These are phyloP conservation scores for Globisporangium parvum DNA, from an alignment of 352 stramenopile species.

Conservation along the genomic window DNA sequence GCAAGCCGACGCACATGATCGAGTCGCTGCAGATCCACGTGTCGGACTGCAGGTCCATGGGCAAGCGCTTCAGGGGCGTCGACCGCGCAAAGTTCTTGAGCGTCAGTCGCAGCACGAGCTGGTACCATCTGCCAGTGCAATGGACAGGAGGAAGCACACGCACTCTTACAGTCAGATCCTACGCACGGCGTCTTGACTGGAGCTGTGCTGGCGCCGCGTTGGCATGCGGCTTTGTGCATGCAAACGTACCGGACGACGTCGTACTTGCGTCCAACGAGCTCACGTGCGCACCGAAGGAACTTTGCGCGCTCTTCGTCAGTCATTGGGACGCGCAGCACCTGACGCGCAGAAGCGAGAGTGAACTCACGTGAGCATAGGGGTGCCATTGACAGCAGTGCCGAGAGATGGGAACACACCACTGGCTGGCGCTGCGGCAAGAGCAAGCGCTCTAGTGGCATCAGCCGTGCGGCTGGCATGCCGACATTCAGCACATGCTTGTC, in stretches of 20 bases:
- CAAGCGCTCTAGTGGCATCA: constrained; percentile 60
- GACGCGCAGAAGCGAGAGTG: constrained; percentile 1
- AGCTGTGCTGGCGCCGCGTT: too few species aligned
- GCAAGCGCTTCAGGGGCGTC: constrained; percentile 37
- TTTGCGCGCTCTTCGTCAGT: constrained; percentile 29
- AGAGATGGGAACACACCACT: too few species aligned
- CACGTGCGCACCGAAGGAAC: constrained; percentile 53
- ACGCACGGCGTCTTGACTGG: too few species aligned
- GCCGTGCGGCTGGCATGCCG: constrained; percentile 41
- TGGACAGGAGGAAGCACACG: neutral
- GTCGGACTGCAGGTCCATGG: constrained; percentile 43
- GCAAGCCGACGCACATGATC: constrained; percentile 38
- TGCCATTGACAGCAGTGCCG: too few species aligned
- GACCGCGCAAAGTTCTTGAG: constrained; percentile 40
- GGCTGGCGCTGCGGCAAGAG: constrained; percentile 62
- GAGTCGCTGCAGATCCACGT: constrained; percentile 76
- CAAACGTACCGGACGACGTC: constrained; percentile 49
- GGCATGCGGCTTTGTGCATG: too few species aligned
- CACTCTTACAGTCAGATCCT: neutral
- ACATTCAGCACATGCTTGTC: constrained; percentile 57
- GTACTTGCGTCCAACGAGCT: constrained; percentile 61
- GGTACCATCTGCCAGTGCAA: constrained; percentile 29
- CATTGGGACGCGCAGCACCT: constrained; percentile 62
- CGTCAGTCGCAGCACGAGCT: constrained; percentile 52
- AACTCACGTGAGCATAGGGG: neutral